Percentiles rank a stretch among this genome's conserved stretches.
Conservation (phyloP, 2,329 filamentous ascomycete species). For the Sclerotinia subarctica region DNA sequence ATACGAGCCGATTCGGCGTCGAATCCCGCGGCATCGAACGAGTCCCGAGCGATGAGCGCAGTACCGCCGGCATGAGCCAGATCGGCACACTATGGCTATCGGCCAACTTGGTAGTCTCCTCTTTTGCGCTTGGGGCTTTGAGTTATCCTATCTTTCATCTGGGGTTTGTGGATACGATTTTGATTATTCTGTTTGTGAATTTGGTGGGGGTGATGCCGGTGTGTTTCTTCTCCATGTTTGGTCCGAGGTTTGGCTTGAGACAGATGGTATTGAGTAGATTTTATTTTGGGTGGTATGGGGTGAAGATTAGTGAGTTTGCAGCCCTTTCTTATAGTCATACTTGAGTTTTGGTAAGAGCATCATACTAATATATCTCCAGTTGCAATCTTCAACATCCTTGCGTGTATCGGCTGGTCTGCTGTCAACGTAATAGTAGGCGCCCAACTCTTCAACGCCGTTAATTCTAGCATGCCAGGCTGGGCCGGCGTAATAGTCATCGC, state of each 20-base stretch:
- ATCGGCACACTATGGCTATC: constrained; percentile 73
- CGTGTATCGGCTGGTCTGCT: constrained; percentile 71
- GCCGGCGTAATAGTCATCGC: constrained; percentile 75
- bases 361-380: constrained; percentile 40
- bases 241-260: constrained; percentile 68
- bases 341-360: not conserved
- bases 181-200: constrained; percentile 74
- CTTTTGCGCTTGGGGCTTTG: constrained; percentile 72
- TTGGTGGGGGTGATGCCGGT: constrained; percentile 69
- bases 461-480: constrained; percentile 63
- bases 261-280: constrained; percentile 80
- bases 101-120: constrained; percentile 74
- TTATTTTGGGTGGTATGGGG: constrained; percentile 71
- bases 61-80: constrained; percentile 61
- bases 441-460: constrained; percentile 73
- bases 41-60: constrained; percentile 67
- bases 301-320: constrained; percentile 57
- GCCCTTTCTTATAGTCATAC: constrained; percentile 1
- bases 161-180: constrained; percentile 68
- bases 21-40: constrained; percentile 75
- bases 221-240: constrained; percentile 75
- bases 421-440: constrained; percentile 79
- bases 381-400: constrained; percentile 67
- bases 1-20: constrained; percentile 63
- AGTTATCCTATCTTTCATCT: constrained; percentile 65